Conservation (phyloP, 192 early-diverging fungal genomes). For the Thamnidium elegans region DNA sequence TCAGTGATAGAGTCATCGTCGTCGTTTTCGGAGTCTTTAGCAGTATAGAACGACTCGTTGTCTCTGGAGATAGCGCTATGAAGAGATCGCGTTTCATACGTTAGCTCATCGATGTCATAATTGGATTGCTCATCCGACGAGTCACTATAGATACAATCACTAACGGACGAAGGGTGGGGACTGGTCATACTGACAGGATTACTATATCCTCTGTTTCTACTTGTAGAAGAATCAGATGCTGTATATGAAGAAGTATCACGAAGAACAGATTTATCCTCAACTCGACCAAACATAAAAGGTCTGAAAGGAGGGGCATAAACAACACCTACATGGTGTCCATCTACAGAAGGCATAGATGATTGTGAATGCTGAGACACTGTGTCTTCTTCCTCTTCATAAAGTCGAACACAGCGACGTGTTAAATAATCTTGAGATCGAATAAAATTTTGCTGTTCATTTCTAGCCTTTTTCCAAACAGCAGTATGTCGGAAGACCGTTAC, state of each 20-base stretch:
- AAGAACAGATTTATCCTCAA: constrained; percentile 3
- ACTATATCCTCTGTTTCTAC: neutral
- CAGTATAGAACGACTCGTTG: constrained; percentile 26
- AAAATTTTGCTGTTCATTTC: constrained; percentile 57
- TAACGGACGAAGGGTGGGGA: neutral
- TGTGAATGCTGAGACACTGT: constrained; percentile 22
- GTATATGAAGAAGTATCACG: neutral
- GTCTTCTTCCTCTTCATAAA: constrained; percentile 45
- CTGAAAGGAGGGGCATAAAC: constrained; percentile 51
- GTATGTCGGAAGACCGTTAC: constrained; percentile 54
- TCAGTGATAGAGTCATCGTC: neutral
- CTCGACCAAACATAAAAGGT: constrained; percentile 36
- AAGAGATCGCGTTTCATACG: constrained; percentile 1
- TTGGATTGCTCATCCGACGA: neutral
- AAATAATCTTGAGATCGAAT: constrained; percentile 59
- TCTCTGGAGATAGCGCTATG: constrained; percentile 10
- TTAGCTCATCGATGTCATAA: neutral
- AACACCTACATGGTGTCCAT: constrained; percentile 46
- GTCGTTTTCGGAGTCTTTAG: neutral
- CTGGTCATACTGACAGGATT: neutral
- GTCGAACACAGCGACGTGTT: constrained; percentile 56
- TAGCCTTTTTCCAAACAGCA: constrained; percentile 46
- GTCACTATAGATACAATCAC: constrained; percentile 1
- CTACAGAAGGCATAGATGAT: constrained; percentile 22
- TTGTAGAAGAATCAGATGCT: neutral